These are phyloP conservation scores for Bipolaris cookei DNA, from an alignment of 2,329 filamentous ascomycete genomes.

Conservation along the genomic window DNA sequence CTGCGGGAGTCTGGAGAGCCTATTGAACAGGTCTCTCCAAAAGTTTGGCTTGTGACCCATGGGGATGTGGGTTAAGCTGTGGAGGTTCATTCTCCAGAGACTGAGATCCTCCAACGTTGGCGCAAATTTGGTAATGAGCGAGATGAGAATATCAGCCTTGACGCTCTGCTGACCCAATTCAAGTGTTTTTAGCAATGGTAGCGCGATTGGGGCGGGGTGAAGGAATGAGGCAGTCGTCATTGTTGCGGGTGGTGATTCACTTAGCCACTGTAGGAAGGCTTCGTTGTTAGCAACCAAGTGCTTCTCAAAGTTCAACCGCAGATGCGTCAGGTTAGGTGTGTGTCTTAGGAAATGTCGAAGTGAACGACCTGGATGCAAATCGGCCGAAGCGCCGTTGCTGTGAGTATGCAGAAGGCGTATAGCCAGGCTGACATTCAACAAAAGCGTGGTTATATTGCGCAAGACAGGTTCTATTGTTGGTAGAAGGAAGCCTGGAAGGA, in stretches of 20 bases:
- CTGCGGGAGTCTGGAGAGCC: slow-evolving; percentile 12
- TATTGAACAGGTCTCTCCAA: slow-evolving; percentile 30
- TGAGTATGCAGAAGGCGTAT: slow-evolving; percentile 19
- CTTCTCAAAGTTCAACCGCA: slow-evolving; percentile 60
- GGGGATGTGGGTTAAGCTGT: neutral
- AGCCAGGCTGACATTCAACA: slow-evolving; percentile 45
- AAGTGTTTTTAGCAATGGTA: slow-evolving; percentile 25
- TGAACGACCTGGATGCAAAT: slow-evolving; percentile 22
- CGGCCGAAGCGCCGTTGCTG: slow-evolving; percentile 12
- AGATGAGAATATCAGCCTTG: slow-evolving; percentile 13
- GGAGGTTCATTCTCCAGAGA: slow-evolving; percentile 54
- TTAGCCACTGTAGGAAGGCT: slow-evolving; percentile 51
- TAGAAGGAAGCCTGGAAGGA: slow-evolving; percentile 52
- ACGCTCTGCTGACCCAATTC: slow-evolving; percentile 34
- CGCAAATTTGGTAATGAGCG: slow-evolving; percentile 50
- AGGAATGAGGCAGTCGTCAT: neutral
- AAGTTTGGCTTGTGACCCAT: slow-evolving; percentile 22
- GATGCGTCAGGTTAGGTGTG: slow-evolving; percentile 55
- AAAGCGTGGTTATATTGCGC: slow-evolving; percentile 55
- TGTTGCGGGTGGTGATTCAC: slow-evolving; percentile 1
- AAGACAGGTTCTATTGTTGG: slow-evolving; percentile 53
- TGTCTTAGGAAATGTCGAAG: slow-evolving; percentile 50
- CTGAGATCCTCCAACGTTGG: slow-evolving; percentile 54
- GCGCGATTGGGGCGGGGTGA: slow-evolving; percentile 17
- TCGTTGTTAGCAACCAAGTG: slow-evolving; percentile 20